Percentiles rank a stretch among this genome's conserved stretches.
These are phyloP conservation scores for Colletotrichum orbiculare DNA, from an alignment of 2,329 filamentous ascomycete species.

Conservation along the genomic window DNA sequence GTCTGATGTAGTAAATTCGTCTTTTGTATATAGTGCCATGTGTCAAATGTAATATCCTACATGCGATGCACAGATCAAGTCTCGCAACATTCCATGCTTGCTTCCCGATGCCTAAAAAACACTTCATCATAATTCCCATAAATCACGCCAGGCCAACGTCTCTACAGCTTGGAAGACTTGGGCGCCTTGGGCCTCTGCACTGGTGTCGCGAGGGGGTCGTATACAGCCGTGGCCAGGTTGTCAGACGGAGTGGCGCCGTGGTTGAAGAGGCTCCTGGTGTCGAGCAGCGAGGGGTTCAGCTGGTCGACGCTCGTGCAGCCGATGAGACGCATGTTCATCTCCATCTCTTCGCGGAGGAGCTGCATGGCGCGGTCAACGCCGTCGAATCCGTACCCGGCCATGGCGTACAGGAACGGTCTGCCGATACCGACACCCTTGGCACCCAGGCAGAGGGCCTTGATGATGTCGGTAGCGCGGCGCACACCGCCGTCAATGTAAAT, in stretches of 20 bases:
- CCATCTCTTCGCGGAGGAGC: constrained; percentile 93
- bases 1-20: neutral
- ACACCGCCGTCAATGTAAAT: constrained; percentile 93
- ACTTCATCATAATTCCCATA: neutral
- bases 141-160: neutral
- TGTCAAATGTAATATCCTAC: constrained; percentile 26
- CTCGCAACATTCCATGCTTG: constrained; percentile 9
- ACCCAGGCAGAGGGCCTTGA: constrained; percentile 94
- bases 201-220: constrained; percentile 65
- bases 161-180: constrained; percentile 58
- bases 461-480: constrained; percentile 89
- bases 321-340: constrained; percentile 98
- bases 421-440: constrained; percentile 95
- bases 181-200: constrained; percentile 57
- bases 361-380: constrained; percentile 95
- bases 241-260: constrained; percentile 63
- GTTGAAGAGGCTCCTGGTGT: constrained; percentile 74
- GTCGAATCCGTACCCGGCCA: constrained; percentile 88
- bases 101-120: neutral
- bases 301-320: constrained; percentile 81
- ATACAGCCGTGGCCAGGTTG: constrained; percentile 59
- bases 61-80: constrained; percentile 19
- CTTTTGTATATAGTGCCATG: constrained; percentile 7
- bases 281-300: constrained; percentile 83
- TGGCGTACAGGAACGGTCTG: constrained; percentile 93